Evolutionary conservation across 306 rosid genomes (phyloP).

Genomic region (Lablab purpureus): DNA sequence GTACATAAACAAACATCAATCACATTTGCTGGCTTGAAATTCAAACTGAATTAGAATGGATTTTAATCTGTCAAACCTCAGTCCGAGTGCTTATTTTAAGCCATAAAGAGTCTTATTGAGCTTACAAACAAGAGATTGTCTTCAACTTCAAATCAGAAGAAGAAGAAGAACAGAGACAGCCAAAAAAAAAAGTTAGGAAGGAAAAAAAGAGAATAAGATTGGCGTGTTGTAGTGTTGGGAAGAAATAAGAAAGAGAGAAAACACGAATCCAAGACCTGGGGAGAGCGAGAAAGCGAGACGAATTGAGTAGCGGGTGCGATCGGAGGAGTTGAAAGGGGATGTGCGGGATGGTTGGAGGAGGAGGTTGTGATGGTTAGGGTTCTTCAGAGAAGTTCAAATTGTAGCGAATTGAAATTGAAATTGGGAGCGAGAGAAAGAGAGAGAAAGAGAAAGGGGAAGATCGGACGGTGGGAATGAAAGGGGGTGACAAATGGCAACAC

Average conservation of each 20-base stretch:
- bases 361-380: too few species aligned
- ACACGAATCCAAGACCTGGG: conserved; percentile 52
- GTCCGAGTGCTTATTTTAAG: too few species aligned
- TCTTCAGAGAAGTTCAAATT: too few species aligned
- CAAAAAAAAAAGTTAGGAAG: not conserved
- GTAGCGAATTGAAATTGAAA: conserved; percentile 8
- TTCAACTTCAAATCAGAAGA: too few species aligned
- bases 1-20: too few species aligned
- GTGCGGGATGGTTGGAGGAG: too few species aligned
- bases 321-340: too few species aligned
- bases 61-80: too few species aligned
- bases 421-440: not conserved
- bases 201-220: conserved; percentile 6
- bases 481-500: conserved; percentile 56
- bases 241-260: not conserved
- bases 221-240: conserved; percentile 27
- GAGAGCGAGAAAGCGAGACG: not conserved
- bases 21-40: too few species aligned
- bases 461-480: conserved; percentile 57
- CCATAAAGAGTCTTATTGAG: too few species aligned
- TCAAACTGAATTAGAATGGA: too few species aligned
- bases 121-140: too few species aligned
- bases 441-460: conserved; percentile 33
- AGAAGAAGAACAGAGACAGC: not conserved
- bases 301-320: not conserved